phyloP scores from a whole-genome alignment of 116 monocot species.

The Dioscorea cayenensis region DNA sequence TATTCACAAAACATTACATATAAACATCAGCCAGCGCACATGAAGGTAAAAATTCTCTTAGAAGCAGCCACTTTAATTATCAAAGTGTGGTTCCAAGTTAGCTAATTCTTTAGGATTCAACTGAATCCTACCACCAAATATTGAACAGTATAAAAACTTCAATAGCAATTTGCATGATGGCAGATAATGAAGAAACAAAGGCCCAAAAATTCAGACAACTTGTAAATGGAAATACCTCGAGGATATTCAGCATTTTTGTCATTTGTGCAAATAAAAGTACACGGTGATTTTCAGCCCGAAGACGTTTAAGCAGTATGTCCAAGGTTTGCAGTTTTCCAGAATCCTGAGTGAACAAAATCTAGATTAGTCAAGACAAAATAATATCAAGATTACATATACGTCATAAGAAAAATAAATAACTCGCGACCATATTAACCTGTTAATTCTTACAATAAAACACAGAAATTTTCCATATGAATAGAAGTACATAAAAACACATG shows the following conservation, averaged over 20 bases:
- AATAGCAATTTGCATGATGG: not conserved
- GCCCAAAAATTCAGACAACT: not conserved
- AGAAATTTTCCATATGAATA: not conserved
- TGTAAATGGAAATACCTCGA: constrained; percentile 58
- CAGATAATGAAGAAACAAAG: not conserved
- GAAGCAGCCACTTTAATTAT: not conserved
- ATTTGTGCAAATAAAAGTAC: constrained; percentile 99
- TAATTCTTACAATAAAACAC: not conserved
- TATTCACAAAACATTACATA: too few species aligned
- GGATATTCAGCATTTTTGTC: constrained; percentile 99
- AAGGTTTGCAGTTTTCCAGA: constrained; percentile 96
- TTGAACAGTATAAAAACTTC: too few species aligned
- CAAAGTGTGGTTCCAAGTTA: not conserved
- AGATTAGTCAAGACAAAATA: constrained; percentile 1
- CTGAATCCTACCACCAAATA: too few species aligned
- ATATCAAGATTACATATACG: not conserved
- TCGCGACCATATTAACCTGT: not conserved
- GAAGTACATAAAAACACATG: too few species aligned
- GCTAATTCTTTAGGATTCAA: not conserved
- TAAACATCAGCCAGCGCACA: too few species aligned
- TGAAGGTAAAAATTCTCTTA: too few species aligned
- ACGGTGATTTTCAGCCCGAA: constrained; percentile 88
- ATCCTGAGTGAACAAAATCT: constrained; percentile 43
- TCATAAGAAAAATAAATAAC: not conserved
- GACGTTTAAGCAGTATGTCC: constrained; percentile 77